A percentile compares a stretch with the other conserved stretches of the same genome.
These are phyloP conservation scores for Ceratobasidium sp. DNA, from an alignment of 1,284 basidiomycete species.

Conservation along the genomic window DNA sequence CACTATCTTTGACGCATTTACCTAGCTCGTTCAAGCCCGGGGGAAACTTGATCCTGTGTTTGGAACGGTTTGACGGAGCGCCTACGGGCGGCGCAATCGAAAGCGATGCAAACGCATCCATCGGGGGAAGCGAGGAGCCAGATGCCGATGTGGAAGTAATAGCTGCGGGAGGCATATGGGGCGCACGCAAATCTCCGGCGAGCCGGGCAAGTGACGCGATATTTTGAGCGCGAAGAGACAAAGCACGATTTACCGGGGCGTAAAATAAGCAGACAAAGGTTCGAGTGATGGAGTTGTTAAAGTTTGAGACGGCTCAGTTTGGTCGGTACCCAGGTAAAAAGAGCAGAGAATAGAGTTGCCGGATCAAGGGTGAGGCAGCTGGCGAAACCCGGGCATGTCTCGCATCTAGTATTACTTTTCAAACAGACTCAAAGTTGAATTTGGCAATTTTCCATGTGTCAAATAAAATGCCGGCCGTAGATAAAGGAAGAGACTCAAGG, in stretches of 20 bases:
- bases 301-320: neutral
- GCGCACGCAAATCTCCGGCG: neutral
- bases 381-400: too few species aligned
- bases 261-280: constrained; percentile 24
- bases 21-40: neutral
- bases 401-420: too few species aligned
- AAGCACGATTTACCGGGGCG: neutral
- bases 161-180: neutral
- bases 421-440: too few species aligned
- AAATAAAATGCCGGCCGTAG: too few species aligned
- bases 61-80: neutral
- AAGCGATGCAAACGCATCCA: neutral
- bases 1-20: neutral
- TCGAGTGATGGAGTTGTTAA: neutral
- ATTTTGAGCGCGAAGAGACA: constrained; percentile 13
- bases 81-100: neutral
- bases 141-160: neutral
- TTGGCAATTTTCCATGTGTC: too few species aligned
- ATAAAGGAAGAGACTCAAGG: too few species aligned
- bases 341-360: neutral
- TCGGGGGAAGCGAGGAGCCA: neutral
- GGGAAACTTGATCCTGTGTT: neutral
- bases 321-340: too few species aligned
- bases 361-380: too few species aligned
- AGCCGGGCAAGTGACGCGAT: neutral